These are phyloP conservation scores for Kluyveromyces aestuarii DNA, from an alignment of 805 yeast species.

Conservation along the genomic window DNA sequence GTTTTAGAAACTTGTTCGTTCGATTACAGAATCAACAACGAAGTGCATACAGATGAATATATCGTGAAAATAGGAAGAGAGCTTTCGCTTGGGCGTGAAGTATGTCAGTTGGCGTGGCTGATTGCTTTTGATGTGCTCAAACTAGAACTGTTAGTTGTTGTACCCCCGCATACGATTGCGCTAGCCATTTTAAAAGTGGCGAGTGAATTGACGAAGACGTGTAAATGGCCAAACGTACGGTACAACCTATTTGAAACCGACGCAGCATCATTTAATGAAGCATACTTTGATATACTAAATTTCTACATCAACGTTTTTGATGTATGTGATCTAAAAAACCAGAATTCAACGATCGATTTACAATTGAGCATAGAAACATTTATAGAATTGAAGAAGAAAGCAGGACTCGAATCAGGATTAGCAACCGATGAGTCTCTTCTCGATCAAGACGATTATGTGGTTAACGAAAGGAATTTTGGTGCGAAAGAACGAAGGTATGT, in stretches of 20 bases:
- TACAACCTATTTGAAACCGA: constrained; percentile 25
- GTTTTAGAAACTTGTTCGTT: constrained; percentile 70
- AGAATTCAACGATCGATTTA: neutral
- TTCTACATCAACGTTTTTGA: constrained; percentile 51
- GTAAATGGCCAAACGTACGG: constrained; percentile 14
- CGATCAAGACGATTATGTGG: constrained; percentile 38
- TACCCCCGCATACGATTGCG: constrained; percentile 72
- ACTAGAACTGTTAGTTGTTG: constrained; percentile 56
- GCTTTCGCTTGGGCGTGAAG: constrained; percentile 35
- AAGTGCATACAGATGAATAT: constrained; percentile 49
- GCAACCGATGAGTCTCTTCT: constrained; percentile 23
- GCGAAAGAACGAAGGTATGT: constrained; percentile 47
- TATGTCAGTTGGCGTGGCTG: constrained; percentile 59
- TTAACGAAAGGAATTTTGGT: constrained; percentile 26
- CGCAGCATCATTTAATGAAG: constrained; percentile 33
- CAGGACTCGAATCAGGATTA: constrained; percentile 30
- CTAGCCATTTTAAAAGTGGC: constrained; percentile 58
- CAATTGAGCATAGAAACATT: constrained; percentile 31
- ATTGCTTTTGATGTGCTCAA: constrained; percentile 64
- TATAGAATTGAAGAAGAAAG: constrained; percentile 37
- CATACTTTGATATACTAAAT: constrained; percentile 48
- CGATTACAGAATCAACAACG: constrained; percentile 57
- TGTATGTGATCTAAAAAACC: constrained; percentile 38
- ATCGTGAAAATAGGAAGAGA: constrained; percentile 53
- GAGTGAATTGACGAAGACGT: constrained; percentile 33